Conservation (phyloP, 371 early-diverging fungal genomes). For the Amoeboaphelidium protococcarum region DNA sequence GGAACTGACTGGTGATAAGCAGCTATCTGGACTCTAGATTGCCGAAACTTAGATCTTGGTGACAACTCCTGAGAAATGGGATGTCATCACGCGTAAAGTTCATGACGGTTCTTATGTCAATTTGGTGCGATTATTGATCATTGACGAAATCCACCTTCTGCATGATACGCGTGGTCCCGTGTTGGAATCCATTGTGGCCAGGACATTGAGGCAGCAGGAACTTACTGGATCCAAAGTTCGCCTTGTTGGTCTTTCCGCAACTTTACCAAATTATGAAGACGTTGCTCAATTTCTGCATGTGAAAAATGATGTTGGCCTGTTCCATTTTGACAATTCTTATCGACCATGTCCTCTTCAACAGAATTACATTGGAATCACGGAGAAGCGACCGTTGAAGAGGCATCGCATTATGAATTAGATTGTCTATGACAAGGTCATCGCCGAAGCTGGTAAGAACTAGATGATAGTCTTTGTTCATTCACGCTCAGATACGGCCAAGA, state of each 20-base stretch:
- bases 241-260: conserved; percentile 91
- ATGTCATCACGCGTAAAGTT: conserved; percentile 89
- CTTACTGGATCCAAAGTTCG: conserved; percentile 69
- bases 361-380: conserved; percentile 81
- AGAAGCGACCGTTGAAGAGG: conserved; percentile 78
- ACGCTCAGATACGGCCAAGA: conserved; percentile 85
- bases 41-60: conserved; percentile 88
- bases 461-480: conserved; percentile 94
- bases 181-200: conserved; percentile 80
- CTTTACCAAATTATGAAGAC: conserved; percentile 93
- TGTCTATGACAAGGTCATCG: conserved; percentile 67
- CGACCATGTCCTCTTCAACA: conserved; percentile 88
- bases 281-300: conserved; percentile 83
- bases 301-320: conserved; percentile 58
- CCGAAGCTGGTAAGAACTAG: conserved; percentile 64
- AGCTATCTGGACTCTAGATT: conserved; percentile 78
- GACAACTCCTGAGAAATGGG: conserved; percentile 99
- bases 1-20: conserved; percentile 96
- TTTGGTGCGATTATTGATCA: conserved; percentile 66
- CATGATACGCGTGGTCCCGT: conserved; percentile 95
- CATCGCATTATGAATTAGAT: conserved; percentile 69
- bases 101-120: too few species aligned
- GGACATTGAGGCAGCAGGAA: conserved; percentile 72
- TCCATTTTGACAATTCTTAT: conserved; percentile 74
- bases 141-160: conserved; percentile 98